Percentiles rank a stretch among this genome's conserved stretches.
phyloP scores from a whole-genome alignment of 331 rosid genomes.

The Acacia concinna region DNA sequence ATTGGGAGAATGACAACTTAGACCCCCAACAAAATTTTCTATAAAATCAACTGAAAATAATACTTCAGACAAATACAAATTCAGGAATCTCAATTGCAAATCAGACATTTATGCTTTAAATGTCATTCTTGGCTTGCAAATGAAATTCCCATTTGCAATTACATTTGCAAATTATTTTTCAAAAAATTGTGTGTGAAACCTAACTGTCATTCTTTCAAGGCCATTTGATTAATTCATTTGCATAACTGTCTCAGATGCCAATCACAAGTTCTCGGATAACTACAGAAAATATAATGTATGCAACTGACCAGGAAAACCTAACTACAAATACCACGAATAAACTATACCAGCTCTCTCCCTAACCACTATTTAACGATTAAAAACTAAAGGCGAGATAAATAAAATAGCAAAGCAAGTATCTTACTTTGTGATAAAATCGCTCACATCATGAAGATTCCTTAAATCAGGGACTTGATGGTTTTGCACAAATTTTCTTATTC shows the following conservation, averaged over 20 bases:
- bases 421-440: slow-evolving; percentile 95
- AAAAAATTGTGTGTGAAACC: neutral
- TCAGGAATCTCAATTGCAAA: neutral
- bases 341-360: neutral
- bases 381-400: neutral
- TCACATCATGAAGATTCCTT: slow-evolving; percentile 89
- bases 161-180: neutral
- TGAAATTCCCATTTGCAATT: neutral
- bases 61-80: no score
- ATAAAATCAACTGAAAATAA: no score
- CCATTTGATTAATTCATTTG: neutral
- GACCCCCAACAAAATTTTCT: no score
- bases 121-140: neutral
- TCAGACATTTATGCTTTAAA: neutral
- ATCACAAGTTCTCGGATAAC: neutral
- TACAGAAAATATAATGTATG: neutral
- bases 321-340: neutral
- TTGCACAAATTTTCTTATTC: slow-evolving; percentile 88
- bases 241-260: neutral
- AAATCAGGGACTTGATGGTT: slow-evolving; percentile 90
- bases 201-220: neutral
- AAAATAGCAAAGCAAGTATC: slow-evolving; percentile 25
- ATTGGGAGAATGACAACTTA: no score
- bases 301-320: neutral
- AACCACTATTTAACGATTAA: slow-evolving; percentile 1